These are phyloP conservation scores for Lunularia cruciata DNA, from an alignment of 225 moss, liverwort and hornwort species.

Conservation along the genomic window DNA sequence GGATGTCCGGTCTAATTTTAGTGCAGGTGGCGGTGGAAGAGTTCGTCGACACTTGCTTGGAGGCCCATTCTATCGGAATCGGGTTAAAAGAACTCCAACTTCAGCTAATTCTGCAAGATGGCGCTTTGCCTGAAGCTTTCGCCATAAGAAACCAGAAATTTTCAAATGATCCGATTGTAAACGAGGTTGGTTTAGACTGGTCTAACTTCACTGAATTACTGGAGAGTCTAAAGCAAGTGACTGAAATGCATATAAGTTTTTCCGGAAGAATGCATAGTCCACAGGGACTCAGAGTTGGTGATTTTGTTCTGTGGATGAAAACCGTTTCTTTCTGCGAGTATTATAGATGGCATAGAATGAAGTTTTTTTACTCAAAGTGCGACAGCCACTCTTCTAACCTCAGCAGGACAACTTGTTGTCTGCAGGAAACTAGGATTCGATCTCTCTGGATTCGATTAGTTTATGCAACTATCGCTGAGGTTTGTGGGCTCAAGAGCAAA, in stretches of 20 bases:
- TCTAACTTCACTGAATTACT: neutral
- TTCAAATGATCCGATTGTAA: constrained; percentile 62
- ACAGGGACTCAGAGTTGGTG: too few relatives aligned
- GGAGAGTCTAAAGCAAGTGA: neutral
- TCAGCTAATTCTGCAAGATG: constrained; percentile 88
- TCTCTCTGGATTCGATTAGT: constrained; percentile 97
- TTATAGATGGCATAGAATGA: too few relatives aligned
- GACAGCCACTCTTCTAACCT: neutral
- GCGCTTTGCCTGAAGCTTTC: constrained; percentile 76
- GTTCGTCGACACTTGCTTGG: constrained; percentile 74
- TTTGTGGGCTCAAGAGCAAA: constrained; percentile 7
- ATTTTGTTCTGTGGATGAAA: too few relatives aligned
- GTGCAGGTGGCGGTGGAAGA: constrained; percentile 87
- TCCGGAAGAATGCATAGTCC: too few relatives aligned
- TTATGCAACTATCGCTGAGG: constrained; percentile 72
- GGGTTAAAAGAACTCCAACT: constrained; percentile 92
- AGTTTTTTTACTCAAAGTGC: too few relatives aligned
- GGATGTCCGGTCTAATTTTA: constrained; percentile 21
- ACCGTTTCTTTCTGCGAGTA: too few relatives aligned
- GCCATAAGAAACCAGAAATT: constrained; percentile 73
- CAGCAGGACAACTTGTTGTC: neutral
- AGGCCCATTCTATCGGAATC: constrained; percentile 63
- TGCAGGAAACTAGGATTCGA: constrained; percentile 88
- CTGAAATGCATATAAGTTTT: too few relatives aligned
- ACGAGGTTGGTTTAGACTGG: constrained; percentile 43